These are phyloP conservation scores for Pseudonitzschia multistriata DNA, from an alignment of 108 stramenopile species.

Conservation along the genomic window DNA sequence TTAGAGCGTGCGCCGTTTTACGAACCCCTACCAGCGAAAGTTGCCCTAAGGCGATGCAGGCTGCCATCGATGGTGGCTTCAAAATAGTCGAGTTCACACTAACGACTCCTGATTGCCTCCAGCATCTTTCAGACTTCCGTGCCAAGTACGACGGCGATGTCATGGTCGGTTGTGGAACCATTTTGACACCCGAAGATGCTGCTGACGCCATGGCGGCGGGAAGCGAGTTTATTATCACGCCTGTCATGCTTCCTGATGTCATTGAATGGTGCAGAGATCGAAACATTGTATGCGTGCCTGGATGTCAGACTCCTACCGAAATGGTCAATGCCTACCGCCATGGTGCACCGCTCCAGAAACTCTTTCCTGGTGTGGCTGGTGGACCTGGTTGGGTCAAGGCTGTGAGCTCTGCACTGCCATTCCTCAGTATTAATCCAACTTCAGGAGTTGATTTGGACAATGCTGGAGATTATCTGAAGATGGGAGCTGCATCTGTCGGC, in stretches of 20 bases:
- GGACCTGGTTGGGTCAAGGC: slow-evolving; percentile 85
- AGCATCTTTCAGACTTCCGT: slow-evolving; percentile 70
- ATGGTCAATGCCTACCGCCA: slow-evolving; percentile 63
- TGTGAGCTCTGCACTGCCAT: slow-evolving; percentile 69
- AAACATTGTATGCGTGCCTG: slow-evolving; percentile 79
- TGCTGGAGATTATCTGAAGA: slow-evolving; percentile 70
- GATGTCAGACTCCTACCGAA: slow-evolving; percentile 88
- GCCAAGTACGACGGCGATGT: slow-evolving; percentile 82
- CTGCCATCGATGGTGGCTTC: slow-evolving; percentile 87
- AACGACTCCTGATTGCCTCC: slow-evolving; percentile 79
- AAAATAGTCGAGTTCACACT: slow-evolving; percentile 85
- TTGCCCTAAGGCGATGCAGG: slow-evolving; percentile 87
- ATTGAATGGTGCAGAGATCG: slow-evolving; percentile 74
- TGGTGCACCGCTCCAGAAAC: slow-evolving; percentile 84
- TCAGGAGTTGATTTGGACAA: slow-evolving; percentile 82
- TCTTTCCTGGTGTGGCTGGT: slow-evolving; percentile 86
- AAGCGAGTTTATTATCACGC: slow-evolving; percentile 81
- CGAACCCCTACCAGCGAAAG: slow-evolving; percentile 81
- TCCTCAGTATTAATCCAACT: slow-evolving; percentile 83
- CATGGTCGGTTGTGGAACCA: slow-evolving; percentile 87
- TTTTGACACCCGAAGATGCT: slow-evolving; percentile 68
- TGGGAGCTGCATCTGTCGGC: slow-evolving; percentile 79
- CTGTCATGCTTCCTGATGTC: slow-evolving; percentile 84
- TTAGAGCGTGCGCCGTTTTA: slow-evolving; percentile 82
- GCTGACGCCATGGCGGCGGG: slow-evolving; percentile 76